Base-by-base conservation (phyloP, 2,329 filamentous ascomycete species). In the Nectriaceae sp. region DNA sequence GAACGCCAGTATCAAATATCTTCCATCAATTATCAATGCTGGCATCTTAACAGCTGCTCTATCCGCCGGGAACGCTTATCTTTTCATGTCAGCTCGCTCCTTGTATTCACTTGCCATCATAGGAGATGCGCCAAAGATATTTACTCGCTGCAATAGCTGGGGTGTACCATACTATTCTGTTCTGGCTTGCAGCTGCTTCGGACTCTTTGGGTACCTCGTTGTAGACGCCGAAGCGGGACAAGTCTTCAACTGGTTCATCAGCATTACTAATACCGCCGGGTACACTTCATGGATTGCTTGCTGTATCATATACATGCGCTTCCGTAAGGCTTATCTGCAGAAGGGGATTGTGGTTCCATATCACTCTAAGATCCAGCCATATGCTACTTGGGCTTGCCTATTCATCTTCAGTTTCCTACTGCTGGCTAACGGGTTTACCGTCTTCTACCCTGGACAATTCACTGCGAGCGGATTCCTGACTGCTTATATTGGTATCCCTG, bases 401-500 rank as follows among this genome's bases (percentile, higher is more conserved):
- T 63, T 76, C 4, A 68, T 72, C 19, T 80, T 84, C 57, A 67
- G 65, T 1, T 70, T 83, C 43, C 70, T 87, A 16, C 70, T 71
- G 3, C 64, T 87, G 2, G 75, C 85, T 61, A 87, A 86, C 50
- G 85, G 84, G 2, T 87, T 87, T 61, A 76, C 78, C 31, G 79
- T 83, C 3, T 88, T 88, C 63, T 84, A 82, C 65, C 77, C 79
- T 0, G 71, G 72, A 4, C 72, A 80, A 16, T 87, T 80, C 76
- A 75, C 73, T 11, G 74, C 74, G 0, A 72, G 70, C 18, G 73
- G 66, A 41, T 88, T 88, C 59, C 69, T 87, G 21, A 84, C 83
- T 0, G 75, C 81, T 0, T 88, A 88, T 57, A 76, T 86, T n/a
- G 83, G 83, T 8, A 79, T 87, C 41, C 82, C 82, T 0, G 76